Percentiles rank a stretch among this genome's conserved stretches.
Evolutionary conservation across 257 asterid genomes (phyloP).

Genomic region (Ilex aquifolium): DNA sequence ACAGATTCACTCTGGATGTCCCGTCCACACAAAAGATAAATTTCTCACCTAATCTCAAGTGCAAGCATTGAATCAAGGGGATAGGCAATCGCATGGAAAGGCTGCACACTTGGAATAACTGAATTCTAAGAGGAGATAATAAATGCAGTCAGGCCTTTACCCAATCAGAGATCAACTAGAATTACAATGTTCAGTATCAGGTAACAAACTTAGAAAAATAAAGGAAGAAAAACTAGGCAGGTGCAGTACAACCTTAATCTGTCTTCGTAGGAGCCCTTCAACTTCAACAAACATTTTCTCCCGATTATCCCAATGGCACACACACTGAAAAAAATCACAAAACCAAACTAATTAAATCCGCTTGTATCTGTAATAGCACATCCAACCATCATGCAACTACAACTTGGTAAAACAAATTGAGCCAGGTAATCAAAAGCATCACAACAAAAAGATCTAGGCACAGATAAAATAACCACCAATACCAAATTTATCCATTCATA

Average conservation of each 20-base stretch:
- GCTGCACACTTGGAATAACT: slow-evolving; percentile 96
- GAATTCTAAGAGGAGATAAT: slow-evolving; percentile 47
- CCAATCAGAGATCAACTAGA: too few species aligned
- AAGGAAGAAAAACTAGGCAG: neutral
- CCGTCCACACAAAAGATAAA: neutral
- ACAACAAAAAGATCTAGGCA: too few species aligned
- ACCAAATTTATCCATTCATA: too few species aligned
- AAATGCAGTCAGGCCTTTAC: too few species aligned
- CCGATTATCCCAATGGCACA: slow-evolving; percentile 96
- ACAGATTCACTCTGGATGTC: neutral
- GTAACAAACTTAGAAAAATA: slow-evolving; percentile 4
- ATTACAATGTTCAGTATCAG: slow-evolving; percentile 1
- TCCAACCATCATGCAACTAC: too few species aligned
- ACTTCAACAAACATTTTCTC: slow-evolving; percentile 90
- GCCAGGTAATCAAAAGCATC: too few species aligned
- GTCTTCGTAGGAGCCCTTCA: slow-evolving; percentile 87
- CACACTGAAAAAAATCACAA: slow-evolving; percentile 52
- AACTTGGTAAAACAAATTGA: too few species aligned
- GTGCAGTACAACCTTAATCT: slow-evolving; percentile 66
- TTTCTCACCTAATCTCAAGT: slow-evolving; percentile 74
- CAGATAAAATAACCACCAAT: too few species aligned
- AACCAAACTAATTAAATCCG: too few species aligned
- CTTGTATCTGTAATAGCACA: too few species aligned
- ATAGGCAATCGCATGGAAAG: slow-evolving; percentile 98
- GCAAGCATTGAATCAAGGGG: slow-evolving; percentile 97